Percentiles rank a stretch among this genome's conserved stretches.
Conservation (phyloP, 2,329 filamentous ascomycete genomes). For the Aspergillus ruber region DNA sequence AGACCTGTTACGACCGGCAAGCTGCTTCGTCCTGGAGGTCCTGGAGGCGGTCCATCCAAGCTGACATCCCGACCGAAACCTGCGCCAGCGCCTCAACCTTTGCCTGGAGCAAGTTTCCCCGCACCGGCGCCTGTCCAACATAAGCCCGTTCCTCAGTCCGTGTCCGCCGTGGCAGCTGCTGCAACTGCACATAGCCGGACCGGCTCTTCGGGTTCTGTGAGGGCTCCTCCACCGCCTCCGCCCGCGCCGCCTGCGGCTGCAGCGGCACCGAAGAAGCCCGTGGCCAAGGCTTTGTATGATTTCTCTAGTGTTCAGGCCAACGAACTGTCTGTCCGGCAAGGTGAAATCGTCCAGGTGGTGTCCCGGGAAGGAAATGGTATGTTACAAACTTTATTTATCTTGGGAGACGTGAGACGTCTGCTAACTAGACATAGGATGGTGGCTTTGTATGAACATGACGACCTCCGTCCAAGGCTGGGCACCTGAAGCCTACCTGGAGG, state of each 20-base stretch:
- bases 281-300: conserved; percentile 86
- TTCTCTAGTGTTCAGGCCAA: conserved; percentile 79
- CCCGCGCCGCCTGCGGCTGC: conserved; percentile 56
- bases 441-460: conserved; percentile 72
- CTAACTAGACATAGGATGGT: conserved; percentile 66
- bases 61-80: conserved; percentile 42
- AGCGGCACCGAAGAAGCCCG: conserved; percentile 60
- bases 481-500: conserved; percentile 88
- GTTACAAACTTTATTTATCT: conserved; percentile 21
- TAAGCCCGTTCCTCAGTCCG: conserved; percentile 31
- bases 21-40: conserved; percentile 84
- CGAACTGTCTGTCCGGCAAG: conserved; percentile 72
- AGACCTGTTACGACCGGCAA: conserved; percentile 91
- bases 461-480: conserved; percentile 80
- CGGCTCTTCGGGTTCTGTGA: conserved; percentile 54
- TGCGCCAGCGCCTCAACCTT: conserved; percentile 31
- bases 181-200: conserved; percentile 43
- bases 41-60: conserved; percentile 71
- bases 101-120: conserved; percentile 26
- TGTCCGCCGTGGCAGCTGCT: conserved; percentile 36
- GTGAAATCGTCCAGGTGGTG: conserved; percentile 80
- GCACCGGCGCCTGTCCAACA: conserved; percentile 15
- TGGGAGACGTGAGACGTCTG: conserved; percentile 1
- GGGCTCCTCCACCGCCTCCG: conserved; percentile 61
- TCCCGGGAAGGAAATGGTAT: conserved; percentile 92